Base-by-base conservation (phyloP, 2,329 filamentous ascomycete genomes). In the Hypoxylon sp. region DNA sequence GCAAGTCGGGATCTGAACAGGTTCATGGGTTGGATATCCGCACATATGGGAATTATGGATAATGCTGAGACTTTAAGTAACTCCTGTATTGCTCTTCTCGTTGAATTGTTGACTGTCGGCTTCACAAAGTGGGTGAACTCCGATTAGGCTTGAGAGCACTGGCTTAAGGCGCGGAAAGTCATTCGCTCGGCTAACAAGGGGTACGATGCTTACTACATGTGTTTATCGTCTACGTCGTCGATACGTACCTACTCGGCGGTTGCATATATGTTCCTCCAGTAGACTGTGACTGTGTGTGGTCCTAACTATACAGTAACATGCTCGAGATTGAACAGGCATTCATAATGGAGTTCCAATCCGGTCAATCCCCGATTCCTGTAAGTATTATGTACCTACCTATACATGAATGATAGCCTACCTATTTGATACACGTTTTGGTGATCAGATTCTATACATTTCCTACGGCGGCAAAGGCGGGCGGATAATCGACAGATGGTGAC, bases 371-470 rank as follows among this genome's bases (percentile, higher is more conserved):
- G 42, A 59, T 8, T 33, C 10, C 60, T 63, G 35, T 24, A 22
- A 55, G 31, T 39, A 62, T 26, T 26, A 26, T 2, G 26, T 54
- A n/a, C n/a, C n/a, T n/a, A n/a, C n/a, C n/a, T n/a, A 54, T 37
- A 58, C 42, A 54, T 60, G 57, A 44, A 55, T 35, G 44, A 53
- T 51, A 61, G 39, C 51, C 44, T 33, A 22, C 51, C 48, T 33
- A 35, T 54, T 52, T 54, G 17, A 55, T 59, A 50, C 61, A 64
- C 48, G 67, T 68, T 67, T 24, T 50, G 67, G 58, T 33, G 17
- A 72, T 67, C 47, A 64, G 70, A 70, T 70, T 63, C 65, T 70
- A 67, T 63, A 71, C 42, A 50, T 61, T 62, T 59, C 66, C 67
- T 42, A 37, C 47, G 31, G 59, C 55, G 58, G 70, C 62, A 71